A percentile compares a stretch with the other conserved stretches of the same genome.
Conservation (phyloP, 768 basidiomycete species). For the Pulveroboletus ravenelii region DNA sequence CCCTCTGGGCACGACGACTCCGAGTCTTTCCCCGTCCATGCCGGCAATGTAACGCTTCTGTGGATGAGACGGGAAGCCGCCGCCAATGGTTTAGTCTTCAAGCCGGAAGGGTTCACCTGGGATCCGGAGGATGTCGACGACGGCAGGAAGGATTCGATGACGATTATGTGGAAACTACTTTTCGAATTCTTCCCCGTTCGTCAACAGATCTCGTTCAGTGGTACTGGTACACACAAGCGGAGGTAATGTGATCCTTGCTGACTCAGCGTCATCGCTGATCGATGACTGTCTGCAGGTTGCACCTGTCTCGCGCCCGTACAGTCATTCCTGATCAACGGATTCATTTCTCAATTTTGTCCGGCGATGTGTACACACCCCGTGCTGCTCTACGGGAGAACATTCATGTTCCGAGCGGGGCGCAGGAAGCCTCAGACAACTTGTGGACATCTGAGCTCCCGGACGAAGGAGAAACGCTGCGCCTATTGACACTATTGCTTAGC, state of each 20-base stretch:
- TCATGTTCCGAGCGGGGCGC: not conserved
- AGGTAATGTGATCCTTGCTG: not conserved
- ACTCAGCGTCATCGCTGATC: not conserved
- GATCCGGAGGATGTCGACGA: not conserved
- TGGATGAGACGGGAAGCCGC: not conserved
- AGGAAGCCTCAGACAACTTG: not conserved
- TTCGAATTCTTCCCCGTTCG: not conserved
- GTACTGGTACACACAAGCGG: not conserved
- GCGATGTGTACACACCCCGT: not conserved
- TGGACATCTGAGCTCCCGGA: not conserved
- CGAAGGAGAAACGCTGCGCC: not conserved
- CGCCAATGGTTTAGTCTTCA: not conserved
- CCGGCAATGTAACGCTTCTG: not conserved
- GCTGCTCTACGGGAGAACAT: not conserved
- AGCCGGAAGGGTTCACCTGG: not conserved
- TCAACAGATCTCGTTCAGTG: not conserved
- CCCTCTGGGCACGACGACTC: not conserved
- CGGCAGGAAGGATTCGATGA: not conserved
- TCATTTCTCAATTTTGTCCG: not conserved
- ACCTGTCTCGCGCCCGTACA: not conserved
- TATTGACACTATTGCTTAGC: not conserved
- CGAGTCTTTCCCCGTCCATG: not conserved
- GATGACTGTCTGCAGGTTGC: not conserved
- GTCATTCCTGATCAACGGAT: not conserved
- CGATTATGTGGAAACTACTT: not conserved